Base-by-base conservation (phyloP, 352 stramenopile species). In the Globisporangium abappressorium region DNA sequence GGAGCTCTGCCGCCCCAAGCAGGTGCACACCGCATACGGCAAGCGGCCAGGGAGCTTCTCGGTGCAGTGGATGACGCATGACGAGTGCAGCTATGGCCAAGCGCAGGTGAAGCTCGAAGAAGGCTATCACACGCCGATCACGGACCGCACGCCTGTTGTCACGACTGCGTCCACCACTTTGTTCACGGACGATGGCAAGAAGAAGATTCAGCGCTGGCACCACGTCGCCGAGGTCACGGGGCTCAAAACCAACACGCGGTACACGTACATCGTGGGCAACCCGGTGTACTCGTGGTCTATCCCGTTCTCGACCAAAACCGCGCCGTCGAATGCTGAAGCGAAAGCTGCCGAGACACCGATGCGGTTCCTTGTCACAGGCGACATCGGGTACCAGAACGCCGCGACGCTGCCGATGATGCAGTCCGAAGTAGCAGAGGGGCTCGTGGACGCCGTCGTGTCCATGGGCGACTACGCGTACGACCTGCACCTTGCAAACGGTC, bases 401-500 rank as follows among this genome's bases (percentile, higher is more conserved):
- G 84, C 83, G 38, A 95, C 89, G n/a, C 76, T 97, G 46, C 84
- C 87, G 11, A 94, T 93, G 83, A 94, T 94, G 82, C 86, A 95
- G 69, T 93, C 86, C 14, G 82, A 94, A 28, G 89, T 95, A 9
- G 87, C 84, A 0, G 75, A 92, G 46, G 87, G 84, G 18, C 64
- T 70, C 12, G 84, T 96, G 28, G 90, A 97, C 61, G 87, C 79
- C 2, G 78, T 97, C 5, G 76, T 97, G 18, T 94, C 90, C 4
- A 87, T 96, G 72, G 89, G 89, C 65, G 90, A 97, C 74, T 97
- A 96, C 70, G 90, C 90, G 6, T 97, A 97, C 71, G 89, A 97
- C 57, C 74, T 97, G 65, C 78, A 97, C 65, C 76, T 91, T 33
- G 79, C 85, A 5, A 71, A 94, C 26, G 90, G 90, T 3, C 77